Evolutionary conservation across 1,284 basidiomycete species (phyloP), one percentile per base, ranked within the genome.

Genomic region (Flammula alnicola): DNA sequence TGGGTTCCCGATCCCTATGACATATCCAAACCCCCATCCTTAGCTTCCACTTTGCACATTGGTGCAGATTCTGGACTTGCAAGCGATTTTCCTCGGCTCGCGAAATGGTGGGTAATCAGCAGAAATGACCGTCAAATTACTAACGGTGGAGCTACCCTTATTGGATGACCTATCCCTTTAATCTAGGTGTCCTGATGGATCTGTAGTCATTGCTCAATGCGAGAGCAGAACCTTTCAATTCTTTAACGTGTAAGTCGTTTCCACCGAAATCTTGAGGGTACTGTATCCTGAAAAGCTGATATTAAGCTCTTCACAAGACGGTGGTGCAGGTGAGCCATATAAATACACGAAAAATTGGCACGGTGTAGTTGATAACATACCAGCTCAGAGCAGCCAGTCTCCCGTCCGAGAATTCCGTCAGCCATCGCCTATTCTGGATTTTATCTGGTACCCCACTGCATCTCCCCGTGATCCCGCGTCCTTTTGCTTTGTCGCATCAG

Each of bases 371-470:
- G 16, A 17, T 27, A 30, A 38, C 25, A n/a, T 10, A 31, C 44
- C 29, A 27, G 12, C 25, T 43, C 17, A 37, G 7, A n/a, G n/a
- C n/a, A 16, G 31, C 17, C 19, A 33, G 27, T 14, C 27, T 16
- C 26, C 42, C n/a, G 30, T 31, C n/a, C n/a, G n/a, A n/a, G n/a
- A n/a, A n/a, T n/a, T n/a, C n/a, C n/a, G n/a, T n/a, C n/a, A n/a
- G n/a, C 71, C 88, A 0, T 78, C 86, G 1, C 79, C 91, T 0
- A 80, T 93, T 33, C 75, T 91, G 32, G 87, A 90, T 44, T 86
- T 83, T 54, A 56, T 75, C 5, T 95, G 93, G 93, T 95, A 88
- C 61, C 93, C 93, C 0, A 75, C 78, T 1, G 91, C 93, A 0
- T 81, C 81, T 4, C 56, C 68, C 1, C 60, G 65, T 5, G 73